Evolutionary conservation across 2,329 filamentous ascomycete genomes (phyloP).

Genomic region (Claviceps purpurea): DNA sequence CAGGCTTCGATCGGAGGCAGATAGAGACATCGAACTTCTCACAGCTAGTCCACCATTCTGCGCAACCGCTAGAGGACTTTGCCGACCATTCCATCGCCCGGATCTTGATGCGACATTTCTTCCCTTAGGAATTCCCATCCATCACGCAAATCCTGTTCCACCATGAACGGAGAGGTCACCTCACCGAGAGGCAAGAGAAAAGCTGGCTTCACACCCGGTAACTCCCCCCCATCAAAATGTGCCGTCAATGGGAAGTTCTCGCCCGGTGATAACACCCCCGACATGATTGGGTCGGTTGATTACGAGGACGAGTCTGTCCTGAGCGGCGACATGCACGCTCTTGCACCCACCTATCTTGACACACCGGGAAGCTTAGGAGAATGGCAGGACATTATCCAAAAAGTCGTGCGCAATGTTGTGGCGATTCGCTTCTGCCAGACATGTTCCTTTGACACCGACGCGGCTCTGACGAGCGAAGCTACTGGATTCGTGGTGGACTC

Average conservation of each 20-base stretch:
- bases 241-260: slow-evolving; percentile 34
- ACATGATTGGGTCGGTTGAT: slow-evolving; percentile 20
- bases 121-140: background rate
- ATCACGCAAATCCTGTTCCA: slow-evolving; percentile 5
- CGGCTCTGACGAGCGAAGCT: slow-evolving; percentile 84
- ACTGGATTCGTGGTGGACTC: slow-evolving; percentile 97
- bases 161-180: slow-evolving; percentile 30
- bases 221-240: slow-evolving; percentile 22
- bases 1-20: background rate
- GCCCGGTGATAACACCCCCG: slow-evolving; percentile 35
- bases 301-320: slow-evolving; percentile 29
- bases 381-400: slow-evolving; percentile 93
- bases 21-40: background rate
- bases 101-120: slow-evolving; percentile 5
- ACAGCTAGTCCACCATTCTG: background rate
- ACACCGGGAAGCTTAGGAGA: slow-evolving; percentile 38
- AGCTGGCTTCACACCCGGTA: slow-evolving; percentile 29
- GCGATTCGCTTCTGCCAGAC: slow-evolving; percentile 99
- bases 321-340: slow-evolving; percentile 25
- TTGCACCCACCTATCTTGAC: slow-evolving; percentile 20
- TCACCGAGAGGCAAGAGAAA: slow-evolving; percentile 39
- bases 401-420: slow-evolving; percentile 86
- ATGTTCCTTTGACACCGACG: slow-evolving; percentile 94
- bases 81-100: background rate
- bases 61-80: background rate